Conservation (phyloP, 805 yeast genomes). For the Millerozyma acaciae region DNA sequence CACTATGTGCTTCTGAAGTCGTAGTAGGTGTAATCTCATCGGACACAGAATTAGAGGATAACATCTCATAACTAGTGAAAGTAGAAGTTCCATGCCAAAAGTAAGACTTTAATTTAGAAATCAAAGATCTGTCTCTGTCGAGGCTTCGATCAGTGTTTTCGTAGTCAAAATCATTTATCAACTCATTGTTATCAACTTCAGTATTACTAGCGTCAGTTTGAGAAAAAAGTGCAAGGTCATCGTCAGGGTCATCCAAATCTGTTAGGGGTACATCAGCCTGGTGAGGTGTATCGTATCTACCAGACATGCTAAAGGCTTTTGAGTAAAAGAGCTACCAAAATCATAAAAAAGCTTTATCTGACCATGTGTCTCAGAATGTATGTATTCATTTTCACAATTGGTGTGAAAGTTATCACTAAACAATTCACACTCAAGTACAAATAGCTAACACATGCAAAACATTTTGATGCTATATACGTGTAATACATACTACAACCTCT, state of each 20-base stretch:
- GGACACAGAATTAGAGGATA: slow-evolving; percentile 5
- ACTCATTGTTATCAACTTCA: slow-evolving; percentile 6
- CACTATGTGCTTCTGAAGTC: slow-evolving; percentile 24
- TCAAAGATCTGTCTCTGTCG: neutral
- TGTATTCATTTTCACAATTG: neutral
- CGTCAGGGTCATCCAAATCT: slow-evolving; percentile 46
- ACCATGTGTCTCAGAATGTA: no score
- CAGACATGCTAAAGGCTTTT: no score
- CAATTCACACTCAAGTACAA: no score
- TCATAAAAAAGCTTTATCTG: no score
- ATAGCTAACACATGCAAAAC: no score
- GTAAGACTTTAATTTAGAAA: neutral
- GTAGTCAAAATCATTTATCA: slow-evolving; percentile 22
- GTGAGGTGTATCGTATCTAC: slow-evolving; percentile 23
- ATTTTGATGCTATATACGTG: no score
- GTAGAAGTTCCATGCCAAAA: neutral
- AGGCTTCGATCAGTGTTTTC: slow-evolving; percentile 11
- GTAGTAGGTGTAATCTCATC: no score
- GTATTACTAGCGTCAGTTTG: no score
- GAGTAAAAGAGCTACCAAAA: no score
- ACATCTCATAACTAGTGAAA: slow-evolving; percentile 4
- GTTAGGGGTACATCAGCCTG: slow-evolving; percentile 53
- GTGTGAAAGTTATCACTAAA: no score
- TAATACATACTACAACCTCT: slow-evolving; percentile 6
- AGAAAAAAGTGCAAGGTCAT: no score